Evolutionary conservation across 1,139 yeast genomes (phyloP).

Genomic region (Yamadazyma dendronema): DNA sequence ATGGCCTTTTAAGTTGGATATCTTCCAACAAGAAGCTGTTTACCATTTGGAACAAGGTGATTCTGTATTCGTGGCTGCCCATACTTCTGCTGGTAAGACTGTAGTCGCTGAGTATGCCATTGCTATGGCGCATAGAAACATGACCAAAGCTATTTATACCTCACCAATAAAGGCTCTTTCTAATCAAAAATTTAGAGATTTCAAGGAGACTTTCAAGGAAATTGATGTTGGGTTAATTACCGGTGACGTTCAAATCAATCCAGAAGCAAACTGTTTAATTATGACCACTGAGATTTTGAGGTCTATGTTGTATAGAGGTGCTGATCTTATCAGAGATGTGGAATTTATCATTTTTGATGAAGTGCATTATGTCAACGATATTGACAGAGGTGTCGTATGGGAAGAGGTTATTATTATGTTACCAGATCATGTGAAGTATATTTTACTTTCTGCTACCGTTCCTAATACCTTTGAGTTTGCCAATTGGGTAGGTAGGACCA

Average conservation of each 20-base stretch:
- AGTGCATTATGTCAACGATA: slow-evolving; percentile 95
- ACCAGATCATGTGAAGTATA: slow-evolving; percentile 92
- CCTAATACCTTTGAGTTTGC: slow-evolving; percentile 98
- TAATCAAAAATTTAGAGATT: slow-evolving; percentile 92
- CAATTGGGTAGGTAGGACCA: slow-evolving; percentile 97
- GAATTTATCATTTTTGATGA: slow-evolving; percentile 97
- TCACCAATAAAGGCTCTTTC: slow-evolving; percentile 92
- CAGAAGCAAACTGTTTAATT: slow-evolving; percentile 93
- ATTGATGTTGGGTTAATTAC: slow-evolving; percentile 93
- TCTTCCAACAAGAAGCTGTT: slow-evolving; percentile 95
- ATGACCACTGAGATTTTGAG: slow-evolving; percentile 98
- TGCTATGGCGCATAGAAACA: slow-evolving; percentile 85
- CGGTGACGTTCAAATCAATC: slow-evolving; percentile 97
- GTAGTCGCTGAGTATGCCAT: slow-evolving; percentile 94
- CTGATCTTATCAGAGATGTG: slow-evolving; percentile 93
- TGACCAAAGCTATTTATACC: slow-evolving; percentile 90
- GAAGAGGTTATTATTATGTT: slow-evolving; percentile 96
- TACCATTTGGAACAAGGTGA: slow-evolving; percentile 96
- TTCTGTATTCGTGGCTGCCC: slow-evolving; percentile 97
- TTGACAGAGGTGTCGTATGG: slow-evolving; percentile 99
- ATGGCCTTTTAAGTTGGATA: slow-evolving; percentile 93
- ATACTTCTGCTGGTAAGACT: slow-evolving; percentile 91
- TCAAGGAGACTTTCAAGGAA: slow-evolving; percentile 73
- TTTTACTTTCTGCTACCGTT: slow-evolving; percentile 89
- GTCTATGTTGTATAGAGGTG: slow-evolving; percentile 94